Percentiles rank a stretch among this genome's conserved stretches.
These are phyloP conservation scores for Glutinoglossum americanum DNA, from an alignment of 495 filamentous ascomycete species.

Conservation along the genomic window DNA sequence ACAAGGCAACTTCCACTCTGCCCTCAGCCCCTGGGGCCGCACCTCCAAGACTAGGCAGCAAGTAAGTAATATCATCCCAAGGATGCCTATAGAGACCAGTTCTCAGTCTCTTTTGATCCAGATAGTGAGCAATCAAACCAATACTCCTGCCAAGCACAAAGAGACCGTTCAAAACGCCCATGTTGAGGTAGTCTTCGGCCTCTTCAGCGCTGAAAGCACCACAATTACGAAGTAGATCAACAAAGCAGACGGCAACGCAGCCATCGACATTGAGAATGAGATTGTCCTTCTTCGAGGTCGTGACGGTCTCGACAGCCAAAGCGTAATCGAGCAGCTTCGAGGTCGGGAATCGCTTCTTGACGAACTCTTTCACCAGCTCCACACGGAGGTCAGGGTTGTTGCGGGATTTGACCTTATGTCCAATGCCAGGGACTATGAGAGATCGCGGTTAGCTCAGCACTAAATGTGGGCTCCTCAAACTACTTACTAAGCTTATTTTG, in stretches of 20 bases:
- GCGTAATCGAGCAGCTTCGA: slow-evolving; percentile 96
- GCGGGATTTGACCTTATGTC: slow-evolving; percentile 96
- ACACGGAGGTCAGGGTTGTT: slow-evolving; percentile 99
- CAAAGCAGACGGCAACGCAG: slow-evolving; percentile 95
- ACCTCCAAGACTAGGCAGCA: slow-evolving; percentile 61
- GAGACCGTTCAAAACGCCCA: slow-evolving; percentile 97
- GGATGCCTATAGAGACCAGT: slow-evolving; percentile 97
- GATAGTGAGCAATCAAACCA: slow-evolving; percentile 97
- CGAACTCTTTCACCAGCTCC: slow-evolving; percentile 97
- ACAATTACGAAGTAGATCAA: slow-evolving; percentile 91
- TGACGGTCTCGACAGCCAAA: slow-evolving; percentile 91
- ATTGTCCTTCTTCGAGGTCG: slow-evolving; percentile 99
- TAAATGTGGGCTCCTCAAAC: neutral
- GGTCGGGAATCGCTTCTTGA: slow-evolving; percentile 87
- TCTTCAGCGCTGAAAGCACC: slow-evolving; percentile 78
- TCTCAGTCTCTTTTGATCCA: slow-evolving; percentile 96
- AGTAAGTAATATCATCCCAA: slow-evolving; percentile 95
- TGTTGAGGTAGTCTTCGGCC: slow-evolving; percentile 66
- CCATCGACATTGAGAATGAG: slow-evolving; percentile 98
- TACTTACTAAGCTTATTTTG: slow-evolving; percentile 91
- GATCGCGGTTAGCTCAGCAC: neutral
- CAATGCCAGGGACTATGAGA: slow-evolving; percentile 72
- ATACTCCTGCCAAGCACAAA: slow-evolving; percentile 93
- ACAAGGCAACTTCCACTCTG: slow-evolving; percentile 73
- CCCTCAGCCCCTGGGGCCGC: slow-evolving; percentile 59